Conservation (phyloP, 192 early-diverging fungal genomes). For the Coemansia sp. region DNA sequence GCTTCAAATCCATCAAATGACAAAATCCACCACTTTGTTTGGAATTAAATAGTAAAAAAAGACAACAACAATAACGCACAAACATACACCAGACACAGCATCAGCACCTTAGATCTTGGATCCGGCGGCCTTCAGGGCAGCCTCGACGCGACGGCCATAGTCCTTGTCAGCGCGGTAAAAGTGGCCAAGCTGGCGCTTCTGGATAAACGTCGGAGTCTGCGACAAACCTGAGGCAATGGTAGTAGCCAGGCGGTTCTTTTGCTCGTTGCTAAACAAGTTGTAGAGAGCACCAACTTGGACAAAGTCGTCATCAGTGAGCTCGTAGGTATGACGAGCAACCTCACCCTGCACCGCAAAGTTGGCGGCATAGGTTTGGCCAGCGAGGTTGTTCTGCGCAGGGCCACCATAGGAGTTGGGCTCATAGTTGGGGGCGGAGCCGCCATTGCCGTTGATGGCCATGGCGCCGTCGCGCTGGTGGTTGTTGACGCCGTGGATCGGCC, state of each 20-base stretch:
- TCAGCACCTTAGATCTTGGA: constrained; percentile 44
- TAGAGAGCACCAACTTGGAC: constrained; percentile 66
- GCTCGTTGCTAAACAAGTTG: constrained; percentile 61
- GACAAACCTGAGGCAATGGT: constrained; percentile 66
- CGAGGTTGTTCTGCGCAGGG: constrained; percentile 59
- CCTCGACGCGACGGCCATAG: constrained; percentile 68
- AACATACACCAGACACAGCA: neutral
- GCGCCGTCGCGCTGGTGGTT: constrained; percentile 78
- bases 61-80: neutral
- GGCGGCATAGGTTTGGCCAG: constrained; percentile 53
- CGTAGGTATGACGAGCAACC: constrained; percentile 62
- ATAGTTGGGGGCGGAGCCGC: constrained; percentile 64
- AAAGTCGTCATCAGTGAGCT: constrained; percentile 62
- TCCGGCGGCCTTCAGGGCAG: constrained; percentile 56
- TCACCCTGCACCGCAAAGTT: constrained; percentile 52
- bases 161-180: constrained; percentile 74
- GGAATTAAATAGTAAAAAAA: neutral
- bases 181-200: constrained; percentile 65
- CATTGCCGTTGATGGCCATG: constrained; percentile 63
- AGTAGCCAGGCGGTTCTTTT: constrained; percentile 60
- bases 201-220: constrained; percentile 64
- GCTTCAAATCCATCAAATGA: neutral
- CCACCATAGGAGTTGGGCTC: constrained; percentile 68
- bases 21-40: neutral
- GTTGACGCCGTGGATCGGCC: constrained; percentile 58